Conservation (phyloP, 768 basidiomycete species). For the Jaapia argillacea region DNA sequence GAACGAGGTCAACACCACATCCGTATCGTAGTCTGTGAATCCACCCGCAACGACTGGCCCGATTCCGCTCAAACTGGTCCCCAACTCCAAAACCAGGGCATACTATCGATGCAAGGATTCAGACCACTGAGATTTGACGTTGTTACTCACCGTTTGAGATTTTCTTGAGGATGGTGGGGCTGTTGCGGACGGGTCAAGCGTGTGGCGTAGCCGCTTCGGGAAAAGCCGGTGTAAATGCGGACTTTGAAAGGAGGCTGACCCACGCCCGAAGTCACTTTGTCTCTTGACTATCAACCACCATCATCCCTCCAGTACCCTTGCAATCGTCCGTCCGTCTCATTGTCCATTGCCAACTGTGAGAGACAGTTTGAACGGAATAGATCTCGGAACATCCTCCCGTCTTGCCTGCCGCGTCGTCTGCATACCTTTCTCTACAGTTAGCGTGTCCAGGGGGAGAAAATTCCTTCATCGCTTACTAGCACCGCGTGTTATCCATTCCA, state of each 20-base stretch:
- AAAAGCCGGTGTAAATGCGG: too few species aligned
- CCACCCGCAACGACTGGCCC: not conserved
- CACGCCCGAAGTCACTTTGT: conserved; percentile 11
- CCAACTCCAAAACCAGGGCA: not conserved
- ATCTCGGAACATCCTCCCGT: conserved; percentile 21
- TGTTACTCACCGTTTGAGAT: not conserved
- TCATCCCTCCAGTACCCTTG: conserved; percentile 31
- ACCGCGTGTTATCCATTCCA: too few species aligned
- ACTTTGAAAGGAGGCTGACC: too few species aligned
- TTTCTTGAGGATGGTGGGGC: not conserved
- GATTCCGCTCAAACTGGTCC: not conserved
- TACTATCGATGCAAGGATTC: not conserved
- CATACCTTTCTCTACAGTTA: not conserved
- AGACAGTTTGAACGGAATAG: conserved; percentile 27
- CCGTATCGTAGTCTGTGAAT: conserved; percentile 8
- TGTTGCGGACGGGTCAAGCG: not conserved
- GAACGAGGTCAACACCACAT: conserved; percentile 13
- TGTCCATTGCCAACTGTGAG: conserved; percentile 38
- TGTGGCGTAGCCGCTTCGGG: too few species aligned
- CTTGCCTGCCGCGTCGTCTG: conserved; percentile 1
- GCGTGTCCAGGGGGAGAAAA: not conserved
- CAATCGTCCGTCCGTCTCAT: conserved; percentile 26
- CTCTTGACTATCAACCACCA: conserved; percentile 38
- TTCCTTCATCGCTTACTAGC: too few species aligned
- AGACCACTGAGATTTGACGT: not conserved